Evolutionary conservation across 2,329 filamentous ascomycete genomes (phyloP).

Genomic region (Fusarium vanettenii): DNA sequence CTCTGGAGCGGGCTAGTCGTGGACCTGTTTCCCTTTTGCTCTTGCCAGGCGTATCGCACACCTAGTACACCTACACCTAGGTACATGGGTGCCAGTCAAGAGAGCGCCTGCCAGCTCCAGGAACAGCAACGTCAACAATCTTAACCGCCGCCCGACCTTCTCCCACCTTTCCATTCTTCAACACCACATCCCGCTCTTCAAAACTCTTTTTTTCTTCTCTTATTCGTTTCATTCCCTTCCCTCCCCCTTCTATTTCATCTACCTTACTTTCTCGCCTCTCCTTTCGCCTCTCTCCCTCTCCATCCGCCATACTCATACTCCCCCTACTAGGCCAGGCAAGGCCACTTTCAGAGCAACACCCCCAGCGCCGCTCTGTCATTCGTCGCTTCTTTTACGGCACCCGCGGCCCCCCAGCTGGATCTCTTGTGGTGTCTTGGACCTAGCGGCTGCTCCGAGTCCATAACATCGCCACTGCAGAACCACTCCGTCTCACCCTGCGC

Average conservation of each 20-base stretch:
- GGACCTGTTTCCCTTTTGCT: background rate
- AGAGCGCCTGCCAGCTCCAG: slow-evolving; percentile 31
- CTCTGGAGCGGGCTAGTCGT: background rate
- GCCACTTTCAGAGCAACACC: slow-evolving; percentile 19
- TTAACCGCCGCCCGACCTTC: slow-evolving; percentile 18
- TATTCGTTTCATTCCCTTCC: background rate
- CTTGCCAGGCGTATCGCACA: too few species aligned
- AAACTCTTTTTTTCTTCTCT: background rate
- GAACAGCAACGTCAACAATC: slow-evolving; percentile 34
- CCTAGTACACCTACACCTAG: too few species aligned
- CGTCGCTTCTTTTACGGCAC: slow-evolving; percentile 27
- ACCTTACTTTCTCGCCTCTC: background rate
- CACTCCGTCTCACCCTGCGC: slow-evolving; percentile 35
- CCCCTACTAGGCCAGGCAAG: slow-evolving; percentile 15
- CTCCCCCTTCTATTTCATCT: slow-evolving; percentile 1
- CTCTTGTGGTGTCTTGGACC: slow-evolving; percentile 35
- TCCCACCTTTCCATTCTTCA: slow-evolving; percentile 29
- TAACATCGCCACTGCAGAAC: slow-evolving; percentile 40
- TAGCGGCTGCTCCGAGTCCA: slow-evolving; percentile 39
- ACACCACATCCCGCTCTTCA: slow-evolving; percentile 26
- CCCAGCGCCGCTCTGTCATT: slow-evolving; percentile 36
- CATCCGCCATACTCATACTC: background rate
- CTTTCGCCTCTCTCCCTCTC: background rate
- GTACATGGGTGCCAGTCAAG: slow-evolving; percentile 12
- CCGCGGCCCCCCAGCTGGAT: slow-evolving; percentile 36